phyloP scores from a whole-genome alignment of 2,329 filamentous ascomycete genomes.

The Beauveria rudraprayagi region DNA sequence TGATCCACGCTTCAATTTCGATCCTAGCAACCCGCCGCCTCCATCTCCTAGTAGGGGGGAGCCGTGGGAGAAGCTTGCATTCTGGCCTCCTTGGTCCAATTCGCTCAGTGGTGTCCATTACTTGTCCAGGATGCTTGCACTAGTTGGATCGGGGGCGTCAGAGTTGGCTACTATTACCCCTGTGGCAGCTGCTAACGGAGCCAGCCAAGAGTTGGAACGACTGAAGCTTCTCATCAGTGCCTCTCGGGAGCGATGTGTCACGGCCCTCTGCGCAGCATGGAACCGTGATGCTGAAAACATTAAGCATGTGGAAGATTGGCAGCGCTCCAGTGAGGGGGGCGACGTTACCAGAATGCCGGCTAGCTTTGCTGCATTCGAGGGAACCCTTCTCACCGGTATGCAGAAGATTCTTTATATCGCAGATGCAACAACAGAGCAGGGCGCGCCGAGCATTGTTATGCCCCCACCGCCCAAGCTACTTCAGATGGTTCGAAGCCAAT shows the following conservation, averaged over 20 bases:
- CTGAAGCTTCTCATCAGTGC: constrained; percentile 68
- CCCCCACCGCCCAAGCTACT: constrained; percentile 81
- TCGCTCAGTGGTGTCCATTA: constrained; percentile 89
- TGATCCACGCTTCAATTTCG: constrained; percentile 72
- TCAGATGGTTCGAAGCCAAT: constrained; percentile 84
- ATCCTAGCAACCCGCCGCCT: constrained; percentile 66
- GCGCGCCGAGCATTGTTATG: constrained; percentile 67
- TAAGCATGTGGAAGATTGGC: constrained; percentile 91
- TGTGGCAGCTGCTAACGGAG: constrained; percentile 40
- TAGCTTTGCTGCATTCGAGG: constrained; percentile 79
- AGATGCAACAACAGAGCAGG: constrained; percentile 70
- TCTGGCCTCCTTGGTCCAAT: constrained; percentile 92
- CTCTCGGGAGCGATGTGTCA: constrained; percentile 76
- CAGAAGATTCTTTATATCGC: constrained; percentile 93
- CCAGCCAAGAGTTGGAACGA: constrained; percentile 56
- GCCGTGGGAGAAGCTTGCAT: constrained; percentile 86
- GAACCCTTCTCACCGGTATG: constrained; percentile 72
- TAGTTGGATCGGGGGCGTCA: constrained; percentile 79
- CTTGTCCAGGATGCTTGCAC: constrained; percentile 68
- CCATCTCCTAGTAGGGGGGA: constrained; percentile 73
- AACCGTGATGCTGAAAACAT: constrained; percentile 88
- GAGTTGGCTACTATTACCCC: constrained; percentile 74
- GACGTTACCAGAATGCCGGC: constrained; percentile 89
- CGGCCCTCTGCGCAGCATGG: constrained; percentile 84
- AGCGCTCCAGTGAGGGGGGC: constrained; percentile 67